Evolutionary conservation across 495 filamentous ascomycete species (phyloP).

Genomic region (Trichoderma virens): DNA sequence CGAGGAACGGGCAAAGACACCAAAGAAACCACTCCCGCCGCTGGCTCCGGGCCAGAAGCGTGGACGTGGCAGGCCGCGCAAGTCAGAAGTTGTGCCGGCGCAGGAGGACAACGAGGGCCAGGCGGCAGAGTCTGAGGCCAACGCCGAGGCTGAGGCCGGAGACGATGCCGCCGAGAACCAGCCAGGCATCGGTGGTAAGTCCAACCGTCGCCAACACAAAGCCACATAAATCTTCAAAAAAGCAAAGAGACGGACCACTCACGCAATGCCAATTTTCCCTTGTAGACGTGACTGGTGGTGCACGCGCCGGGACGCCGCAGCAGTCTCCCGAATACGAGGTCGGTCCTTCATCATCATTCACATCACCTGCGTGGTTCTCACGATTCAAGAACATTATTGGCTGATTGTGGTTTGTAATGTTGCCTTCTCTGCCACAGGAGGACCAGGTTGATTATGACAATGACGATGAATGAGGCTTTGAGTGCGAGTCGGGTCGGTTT

Average conservation of each 20-base stretch:
- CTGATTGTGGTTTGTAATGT: conserved; percentile 2
- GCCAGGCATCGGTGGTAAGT: conserved; percentile 5
- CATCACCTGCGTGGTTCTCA: conserved; percentile 7
- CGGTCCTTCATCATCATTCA: conserved; percentile 6
- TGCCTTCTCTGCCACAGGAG: background rate
- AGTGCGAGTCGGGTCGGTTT: background rate
- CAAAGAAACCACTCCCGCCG: conserved; percentile 12
- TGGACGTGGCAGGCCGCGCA: conserved; percentile 30
- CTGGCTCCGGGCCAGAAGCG: conserved; percentile 11
- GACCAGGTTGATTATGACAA: conserved; percentile 4
- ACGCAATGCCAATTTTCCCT: background rate
- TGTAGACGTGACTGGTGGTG: conserved; percentile 3
- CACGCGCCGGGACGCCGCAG: background rate
- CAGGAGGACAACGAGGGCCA: background rate
- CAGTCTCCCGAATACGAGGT: conserved; percentile 9
- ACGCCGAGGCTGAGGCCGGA: background rate
- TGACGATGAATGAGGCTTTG: conserved; percentile 3
- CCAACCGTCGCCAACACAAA: conserved; percentile 2
- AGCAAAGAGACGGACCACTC: conserved; percentile 1
- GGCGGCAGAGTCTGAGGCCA: background rate
- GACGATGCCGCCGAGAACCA: background rate
- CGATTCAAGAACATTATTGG: conserved; percentile 7
- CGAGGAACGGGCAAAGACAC: conserved; percentile 14
- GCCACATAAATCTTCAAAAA: background rate
- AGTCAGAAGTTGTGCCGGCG: conserved; percentile 15